Conservation (phyloP, 805 yeast genomes). For the Spathaspora gorwiae region DNA sequence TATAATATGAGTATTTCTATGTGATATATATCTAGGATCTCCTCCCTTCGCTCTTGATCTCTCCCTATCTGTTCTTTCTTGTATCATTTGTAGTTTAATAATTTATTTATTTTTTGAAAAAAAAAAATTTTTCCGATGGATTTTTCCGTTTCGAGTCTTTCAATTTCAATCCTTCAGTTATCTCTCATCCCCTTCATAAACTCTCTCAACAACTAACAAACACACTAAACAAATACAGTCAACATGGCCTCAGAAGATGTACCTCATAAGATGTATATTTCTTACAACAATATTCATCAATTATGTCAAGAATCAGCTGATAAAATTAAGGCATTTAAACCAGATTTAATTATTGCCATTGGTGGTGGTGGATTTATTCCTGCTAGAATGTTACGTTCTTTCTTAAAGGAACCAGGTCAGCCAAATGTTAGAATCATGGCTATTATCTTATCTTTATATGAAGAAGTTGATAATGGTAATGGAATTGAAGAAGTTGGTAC, state of each 20-base stretch:
- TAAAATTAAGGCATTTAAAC: conserved; percentile 65
- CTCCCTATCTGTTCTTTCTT: too few species aligned
- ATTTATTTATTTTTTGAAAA: too few species aligned
- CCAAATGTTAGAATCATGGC: conserved; percentile 94
- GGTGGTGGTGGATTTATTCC: conserved; percentile 99
- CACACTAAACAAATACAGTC: not conserved
- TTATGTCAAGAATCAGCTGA: conserved; percentile 61
- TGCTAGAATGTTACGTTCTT: conserved; percentile 91
- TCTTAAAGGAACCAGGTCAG: conserved; percentile 79
- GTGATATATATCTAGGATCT: too few species aligned
- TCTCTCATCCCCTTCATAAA: too few species aligned
- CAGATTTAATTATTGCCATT: conserved; percentile 89
- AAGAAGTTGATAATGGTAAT: conserved; percentile 65
- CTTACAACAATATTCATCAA: conserved; percentile 78
- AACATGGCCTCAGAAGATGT: conserved; percentile 18
- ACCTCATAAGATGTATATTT: conserved; percentile 58
- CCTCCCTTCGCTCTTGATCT: too few species aligned
- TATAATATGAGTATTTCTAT: too few species aligned
- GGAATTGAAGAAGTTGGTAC: conserved; percentile 53
- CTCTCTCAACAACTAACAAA: too few species aligned
- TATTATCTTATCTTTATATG: conserved; percentile 86
- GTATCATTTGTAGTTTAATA: too few species aligned
- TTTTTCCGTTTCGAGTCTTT: too few species aligned
- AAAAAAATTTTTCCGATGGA: too few species aligned
- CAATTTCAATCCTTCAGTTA: too few species aligned